A percentile compares a stretch with the other conserved stretches of the same genome.
phyloP scores from a whole-genome alignment of 306 rosid genomes.

The Fragaria vesca region DNA sequence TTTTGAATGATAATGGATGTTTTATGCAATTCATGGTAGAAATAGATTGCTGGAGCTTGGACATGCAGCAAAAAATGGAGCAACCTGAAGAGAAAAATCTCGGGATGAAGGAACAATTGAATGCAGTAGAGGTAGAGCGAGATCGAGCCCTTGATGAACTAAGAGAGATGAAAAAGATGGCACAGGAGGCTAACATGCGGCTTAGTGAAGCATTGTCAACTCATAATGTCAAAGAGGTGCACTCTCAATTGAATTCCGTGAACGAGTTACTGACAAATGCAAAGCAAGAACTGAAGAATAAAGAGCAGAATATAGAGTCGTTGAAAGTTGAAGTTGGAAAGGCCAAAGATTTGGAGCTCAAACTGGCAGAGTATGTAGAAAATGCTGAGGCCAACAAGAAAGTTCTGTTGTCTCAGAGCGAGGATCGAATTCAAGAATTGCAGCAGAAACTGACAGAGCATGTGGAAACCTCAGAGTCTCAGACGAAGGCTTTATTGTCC shows the following conservation, averaged over 20 bases:
- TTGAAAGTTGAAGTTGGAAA: constrained; percentile 34
- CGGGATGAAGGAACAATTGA: constrained; percentile 24
- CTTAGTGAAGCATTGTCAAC: constrained; percentile 26
- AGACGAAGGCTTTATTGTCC: neutral
- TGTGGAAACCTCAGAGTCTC: neutral
- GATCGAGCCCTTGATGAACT: constrained; percentile 32
- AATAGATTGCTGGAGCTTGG: constrained; percentile 3
- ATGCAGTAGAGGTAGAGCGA: constrained; percentile 39
- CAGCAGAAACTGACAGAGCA: constrained; percentile 31
- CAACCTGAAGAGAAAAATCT: constrained; percentile 29
- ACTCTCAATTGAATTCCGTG: constrained; percentile 18
- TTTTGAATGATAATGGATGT: neutral
- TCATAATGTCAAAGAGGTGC: constrained; percentile 18
- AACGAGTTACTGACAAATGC: constrained; percentile 14
- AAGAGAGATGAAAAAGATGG: constrained; percentile 31
- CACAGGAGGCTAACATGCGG: constrained; percentile 30
- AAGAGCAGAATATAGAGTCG: constrained; percentile 25
- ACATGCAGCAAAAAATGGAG: constrained; percentile 35
- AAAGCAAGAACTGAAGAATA: constrained; percentile 14
- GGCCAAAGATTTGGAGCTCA: constrained; percentile 30
- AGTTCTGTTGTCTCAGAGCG: constrained; percentile 27
- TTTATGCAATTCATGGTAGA: neutral
- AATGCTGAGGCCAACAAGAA: constrained; percentile 29
- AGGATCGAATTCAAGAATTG: constrained; percentile 38
- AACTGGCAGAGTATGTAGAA: constrained; percentile 25